Conservation (phyloP, 495 filamentous ascomycete genomes). For the Neohortaea acidophila region DNA sequence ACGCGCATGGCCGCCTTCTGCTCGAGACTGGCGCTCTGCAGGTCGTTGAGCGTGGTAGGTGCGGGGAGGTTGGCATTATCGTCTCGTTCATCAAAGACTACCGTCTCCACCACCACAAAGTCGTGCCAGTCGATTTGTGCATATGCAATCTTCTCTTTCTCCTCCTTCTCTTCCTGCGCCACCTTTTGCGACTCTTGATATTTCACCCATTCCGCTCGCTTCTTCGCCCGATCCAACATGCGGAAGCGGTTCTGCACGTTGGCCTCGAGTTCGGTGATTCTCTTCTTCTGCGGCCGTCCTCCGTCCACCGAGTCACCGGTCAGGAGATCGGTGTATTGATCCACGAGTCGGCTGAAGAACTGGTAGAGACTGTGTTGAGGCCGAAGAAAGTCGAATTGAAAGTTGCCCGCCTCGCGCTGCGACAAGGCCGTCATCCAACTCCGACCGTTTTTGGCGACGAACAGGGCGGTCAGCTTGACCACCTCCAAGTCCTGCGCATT, state of each 20-base stretch:
- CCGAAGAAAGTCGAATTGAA: conserved; percentile 91
- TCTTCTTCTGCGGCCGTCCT: conserved; percentile 49
- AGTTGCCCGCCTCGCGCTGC: conserved; percentile 79
- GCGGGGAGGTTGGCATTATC: conserved; percentile 75
- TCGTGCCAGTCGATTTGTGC: conserved; percentile 96
- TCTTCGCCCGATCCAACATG: conserved; percentile 62
- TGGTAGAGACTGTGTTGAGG: conserved; percentile 92
- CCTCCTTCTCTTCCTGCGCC: conserved; percentile 76
- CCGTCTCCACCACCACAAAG: conserved; percentile 89
- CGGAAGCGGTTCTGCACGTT: conserved; percentile 61
- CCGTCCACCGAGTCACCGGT: conserved; percentile 52
- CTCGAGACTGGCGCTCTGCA: conserved; percentile 86
- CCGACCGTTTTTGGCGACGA: conserved; percentile 79
- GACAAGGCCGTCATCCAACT: conserved; percentile 76
- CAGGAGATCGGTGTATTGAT: conserved; percentile 82
- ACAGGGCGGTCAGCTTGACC: conserved; percentile 74
- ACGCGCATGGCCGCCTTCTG: conserved; percentile 85
- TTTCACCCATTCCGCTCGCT: conserved; percentile 74
- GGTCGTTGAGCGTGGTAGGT: conserved; percentile 72
- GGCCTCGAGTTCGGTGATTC: conserved; percentile 57
- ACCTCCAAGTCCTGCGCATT: conserved; percentile 90
- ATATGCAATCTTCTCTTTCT: conserved; percentile 70
- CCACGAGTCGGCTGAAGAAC: conserved; percentile 80
- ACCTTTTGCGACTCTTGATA: conserved; percentile 73
- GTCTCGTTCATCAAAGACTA: conserved; percentile 81